Evolutionary conservation across 441 rosid genomes (phyloP), one percentile per base, ranked within the genome.

Genomic region (Flueggea neowawraea): DNA sequence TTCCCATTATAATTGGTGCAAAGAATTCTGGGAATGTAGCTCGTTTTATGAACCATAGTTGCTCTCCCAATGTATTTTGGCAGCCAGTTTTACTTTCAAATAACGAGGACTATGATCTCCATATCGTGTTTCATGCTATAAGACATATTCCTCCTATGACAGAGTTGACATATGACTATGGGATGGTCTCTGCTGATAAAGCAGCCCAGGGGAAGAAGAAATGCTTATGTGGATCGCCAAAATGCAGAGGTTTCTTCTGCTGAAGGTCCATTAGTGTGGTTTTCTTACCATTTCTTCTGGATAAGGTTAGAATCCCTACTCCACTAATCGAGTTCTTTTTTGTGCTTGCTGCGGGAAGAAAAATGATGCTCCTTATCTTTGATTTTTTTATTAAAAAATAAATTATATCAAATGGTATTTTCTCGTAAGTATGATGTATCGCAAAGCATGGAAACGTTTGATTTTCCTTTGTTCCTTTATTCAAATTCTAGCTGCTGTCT

Each of bases 21-120:
- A 89, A 72, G 68, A 68, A 78, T 65, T 39, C 49, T 63, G 98
- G 98, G 31, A 91, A 91, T 70, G 88, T 91, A 43, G 82, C 87
- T 53, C 77, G 96, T 8, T 91, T 91, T 65, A 85, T 91, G 95
- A 91, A 91, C 69, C 97, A 91, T 61, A 84, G 95, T 75, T 92
- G 98, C 79, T 70, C 72, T n/a, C 98, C 96, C 12, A 92, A 83
- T 68, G 82, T 83, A 31, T 86, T 83, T 63, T 92, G 98, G 96
- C 95, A 89, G 76, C 91, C 86, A 3, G 82, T 92, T 74, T 59
- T 76, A 13, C 77, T 68, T 63, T 83, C 81, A 52, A 57, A 77
- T 36, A 74, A 78, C 65, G 69, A 59, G 64, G 84, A 75, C 50
- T 75, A 69, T 39, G 70, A 62, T 41, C 69, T 91, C 31, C 88